Conservation (phyloP, 192 early-diverging fungal genomes). For the Linnemannia schmuckeri region DNA sequence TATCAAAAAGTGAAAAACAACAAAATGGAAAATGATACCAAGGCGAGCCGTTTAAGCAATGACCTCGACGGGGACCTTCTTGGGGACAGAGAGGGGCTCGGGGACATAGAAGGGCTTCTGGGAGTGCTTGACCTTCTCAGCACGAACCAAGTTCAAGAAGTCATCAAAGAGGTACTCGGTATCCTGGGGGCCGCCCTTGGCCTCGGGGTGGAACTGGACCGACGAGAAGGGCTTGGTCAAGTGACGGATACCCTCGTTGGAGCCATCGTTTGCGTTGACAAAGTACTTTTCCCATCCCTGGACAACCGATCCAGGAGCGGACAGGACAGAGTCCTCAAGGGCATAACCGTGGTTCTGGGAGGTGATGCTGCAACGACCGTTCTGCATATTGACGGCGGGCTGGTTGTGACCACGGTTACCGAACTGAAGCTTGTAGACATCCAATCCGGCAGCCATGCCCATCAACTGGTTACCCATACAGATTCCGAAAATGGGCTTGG, state of each 20-base stretch:
- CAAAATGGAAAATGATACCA: not conserved
- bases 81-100: conserved; percentile 28
- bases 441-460: conserved; percentile 90
- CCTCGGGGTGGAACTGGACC: conserved; percentile 98
- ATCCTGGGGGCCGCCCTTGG: conserved; percentile 92
- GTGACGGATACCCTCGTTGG: conserved; percentile 95
- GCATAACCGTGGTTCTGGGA: conserved; percentile 98
- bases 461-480: conserved; percentile 97
- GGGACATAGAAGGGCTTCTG: conserved; percentile 39
- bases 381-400: conserved; percentile 85
- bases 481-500: conserved; percentile 95
- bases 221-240: conserved; percentile 76
- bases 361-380: conserved; percentile 89
- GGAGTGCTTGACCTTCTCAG: conserved; percentile 61
- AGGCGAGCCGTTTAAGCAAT: conserved; percentile 8
- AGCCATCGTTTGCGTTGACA: conserved; percentile 95
- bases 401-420: conserved; percentile 99
- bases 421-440: conserved; percentile 90
- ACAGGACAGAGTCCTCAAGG: conserved; percentile 77
- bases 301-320: conserved; percentile 77
- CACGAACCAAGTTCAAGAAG: conserved; percentile 79
- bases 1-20: conserved; percentile 5
- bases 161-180: conserved; percentile 92
- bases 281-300: conserved; percentile 91
- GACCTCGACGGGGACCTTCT: conserved; percentile 30